Conservation (phyloP, 208 protist genomes). For the Acanthamoeba divionensis region DNA sequence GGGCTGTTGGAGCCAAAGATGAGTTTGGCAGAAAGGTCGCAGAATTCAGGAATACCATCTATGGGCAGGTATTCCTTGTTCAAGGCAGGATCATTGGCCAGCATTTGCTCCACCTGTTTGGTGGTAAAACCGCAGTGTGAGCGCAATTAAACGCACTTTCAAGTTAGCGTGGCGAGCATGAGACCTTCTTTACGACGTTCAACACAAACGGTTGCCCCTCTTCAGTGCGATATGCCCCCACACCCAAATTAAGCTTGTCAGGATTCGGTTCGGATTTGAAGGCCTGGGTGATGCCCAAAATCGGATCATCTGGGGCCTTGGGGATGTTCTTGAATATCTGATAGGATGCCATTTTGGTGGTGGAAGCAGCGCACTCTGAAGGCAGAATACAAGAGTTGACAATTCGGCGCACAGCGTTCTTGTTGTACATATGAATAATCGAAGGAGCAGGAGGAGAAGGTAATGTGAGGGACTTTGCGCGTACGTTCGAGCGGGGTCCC, state of each 20-base stretch:
- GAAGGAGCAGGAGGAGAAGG: no score
- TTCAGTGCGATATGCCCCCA: conserved; percentile 96
- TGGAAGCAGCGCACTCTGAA: not conserved
- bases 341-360: not conserved
- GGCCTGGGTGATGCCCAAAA: conserved; percentile 76
- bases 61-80: conserved; percentile 97
- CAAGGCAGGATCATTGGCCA: conserved; percentile 57
- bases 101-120: conserved; percentile 67
- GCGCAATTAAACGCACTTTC: no score
- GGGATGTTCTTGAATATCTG: conserved; percentile 60
- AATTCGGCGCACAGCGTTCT: conserved; percentile 17
- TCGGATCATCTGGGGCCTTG: conserved; percentile 77
- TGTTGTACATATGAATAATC: no score
- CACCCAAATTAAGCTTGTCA: conserved; percentile 94
- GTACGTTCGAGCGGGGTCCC: no score
- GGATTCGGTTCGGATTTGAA: conserved; percentile 81
- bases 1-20: conserved; percentile 85
- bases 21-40: conserved; percentile 81
- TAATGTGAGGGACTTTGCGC: no score
- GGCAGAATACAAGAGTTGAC: conserved; percentile 3
- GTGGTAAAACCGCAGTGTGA: not conserved
- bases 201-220: conserved; percentile 92
- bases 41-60: conserved; percentile 86
- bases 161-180: no score
- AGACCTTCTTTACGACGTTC: conserved; percentile 84